These are phyloP conservation scores for Capsella rubella DNA, from an alignment of 441 rosid species.

Conservation along the genomic window DNA sequence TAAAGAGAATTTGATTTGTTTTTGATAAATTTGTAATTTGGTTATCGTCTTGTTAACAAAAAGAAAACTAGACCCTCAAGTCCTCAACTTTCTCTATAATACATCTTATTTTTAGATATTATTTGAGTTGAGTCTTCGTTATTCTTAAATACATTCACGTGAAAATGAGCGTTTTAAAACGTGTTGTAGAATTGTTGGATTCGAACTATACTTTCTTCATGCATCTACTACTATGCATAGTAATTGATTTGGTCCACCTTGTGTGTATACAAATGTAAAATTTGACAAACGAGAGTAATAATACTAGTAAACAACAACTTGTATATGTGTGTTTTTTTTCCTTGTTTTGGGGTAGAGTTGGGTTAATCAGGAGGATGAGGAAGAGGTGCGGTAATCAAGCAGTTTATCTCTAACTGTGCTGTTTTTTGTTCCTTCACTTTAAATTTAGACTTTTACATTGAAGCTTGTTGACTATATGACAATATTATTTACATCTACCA, in stretches of 20 bases:
- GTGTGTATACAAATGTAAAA: neutral
- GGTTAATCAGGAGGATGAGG: conserved; percentile 94
- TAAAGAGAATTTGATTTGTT: too few species aligned
- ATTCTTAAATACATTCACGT: neutral
- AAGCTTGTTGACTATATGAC: conserved; percentile 31
- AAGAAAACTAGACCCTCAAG: too few species aligned
- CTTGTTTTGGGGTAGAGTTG: conserved; percentile 43
- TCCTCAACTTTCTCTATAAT: neutral
- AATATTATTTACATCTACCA: conserved; percentile 50
- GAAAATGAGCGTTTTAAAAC: conserved; percentile 74
- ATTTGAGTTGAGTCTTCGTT: neutral
- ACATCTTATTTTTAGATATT: neutral
- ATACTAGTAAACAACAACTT: neutral
- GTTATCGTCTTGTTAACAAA: too few species aligned
- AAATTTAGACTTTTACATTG: neutral
- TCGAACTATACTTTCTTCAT: too few species aligned
- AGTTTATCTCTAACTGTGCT: conserved; percentile 26
- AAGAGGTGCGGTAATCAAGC: conserved; percentile 63
- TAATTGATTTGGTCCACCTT: neutral
- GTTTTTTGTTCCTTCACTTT: conserved; percentile 1
- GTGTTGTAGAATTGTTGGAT: conserved; percentile 67
- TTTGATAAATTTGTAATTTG: too few species aligned
- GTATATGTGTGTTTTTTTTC: neutral
- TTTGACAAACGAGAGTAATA: neutral
- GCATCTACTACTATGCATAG: neutral